Base-by-base conservation (phyloP, 2,329 filamentous ascomycete species). In the Colletotrichum aenigma region DNA sequence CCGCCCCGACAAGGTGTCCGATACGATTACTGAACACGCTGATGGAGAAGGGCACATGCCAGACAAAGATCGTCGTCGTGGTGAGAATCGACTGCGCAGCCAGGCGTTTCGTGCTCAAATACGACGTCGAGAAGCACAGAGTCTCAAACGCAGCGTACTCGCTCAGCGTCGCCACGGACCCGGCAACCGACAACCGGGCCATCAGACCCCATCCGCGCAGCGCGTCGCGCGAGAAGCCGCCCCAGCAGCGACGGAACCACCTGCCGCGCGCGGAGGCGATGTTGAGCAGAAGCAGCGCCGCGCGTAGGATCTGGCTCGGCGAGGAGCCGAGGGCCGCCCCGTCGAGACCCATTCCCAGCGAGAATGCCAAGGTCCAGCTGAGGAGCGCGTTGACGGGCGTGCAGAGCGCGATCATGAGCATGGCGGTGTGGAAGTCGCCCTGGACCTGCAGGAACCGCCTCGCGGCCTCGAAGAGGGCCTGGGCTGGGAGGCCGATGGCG, bases 401-500 rank as follows among this genome's bases (percentile, higher is more conserved):
- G 52, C 87, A 87, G 28, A 89, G 77, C 2, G 89, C 60, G 10
- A 90, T 81, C 30, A 89, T 84, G 13, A 84, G 82, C 78, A 90
- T 84, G 21, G 85, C 87, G 3, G 86, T 87, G 36, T 86, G 86
- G 81, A 90, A 91, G 34, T 89, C 83, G 2, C 89, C 89, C 77
- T 91, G 89, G 0, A 89, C 88, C 78, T 91, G 89, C 6, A 90
- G 83, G 77, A 90, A 91, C 0, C 89, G 84, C 78, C 91, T 91
- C 2, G 87, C 83, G 0, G 88, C 88, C 76, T 91, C 89, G 34
- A 91, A 91, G 5, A 85, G 85, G 2, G 87, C 88, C 70, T 90
- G 91, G 2, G 88, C 89, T 0, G 89, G 89, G 2, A 89, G 82
- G 0, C 89, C 88, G 8, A 89, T 80, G 3, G 90, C 81, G 55